Base-by-base conservation (phyloP, 2,329 filamentous ascomycete genomes). In the Aureobasidium sp. region DNA sequence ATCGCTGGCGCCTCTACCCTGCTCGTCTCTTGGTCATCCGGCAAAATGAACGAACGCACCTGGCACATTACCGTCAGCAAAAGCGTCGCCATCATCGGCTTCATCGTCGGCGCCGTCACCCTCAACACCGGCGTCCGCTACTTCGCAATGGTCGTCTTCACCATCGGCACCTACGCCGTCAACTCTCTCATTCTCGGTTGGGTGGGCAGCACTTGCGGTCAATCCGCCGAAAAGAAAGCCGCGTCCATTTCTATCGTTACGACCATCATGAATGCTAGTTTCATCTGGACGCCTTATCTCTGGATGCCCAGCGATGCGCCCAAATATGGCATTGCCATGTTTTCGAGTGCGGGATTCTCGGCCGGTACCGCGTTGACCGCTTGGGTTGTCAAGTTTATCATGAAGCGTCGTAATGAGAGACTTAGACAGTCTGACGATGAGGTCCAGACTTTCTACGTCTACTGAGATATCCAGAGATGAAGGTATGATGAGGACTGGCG, bases 261-360 rank as follows among this genome's bases (percentile, higher is more conserved):
- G 21, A 74, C 74, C 1, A 69, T 73, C 21, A 72, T 71, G 21
- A 74, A 73, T 58, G 71, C 73, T 12, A 71, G 70, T 2, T 76
- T 75, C 59, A 73, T 77, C 39, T 78, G 75, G 59, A 73, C 73
- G n/a, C 72, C 74, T 1, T 77, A 77, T 56, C 63, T 78, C 3
- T 77, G 74, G 73, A 73, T 73, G 4, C 68, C 70, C 19, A 68
- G 57, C 7, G 73, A 76, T 52, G 65, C 62, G 30, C 75, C 75
- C 0, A 65, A 72, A 19, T 78, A 76, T 55, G 66, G 64, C 1
- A 71, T 69, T 12, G 72, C 70, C 3, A 74, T 76, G 45, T 70
- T 68, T 0, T 71, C 73, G 12, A 72, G 71, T 4, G 71, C 73
- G 1, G 66, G 59, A 1, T 68, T 69, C 11, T 75, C 72, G 0